Conservation (phyloP, 192 early-diverging fungal species). For the Coemansia guatemalensis region DNA sequence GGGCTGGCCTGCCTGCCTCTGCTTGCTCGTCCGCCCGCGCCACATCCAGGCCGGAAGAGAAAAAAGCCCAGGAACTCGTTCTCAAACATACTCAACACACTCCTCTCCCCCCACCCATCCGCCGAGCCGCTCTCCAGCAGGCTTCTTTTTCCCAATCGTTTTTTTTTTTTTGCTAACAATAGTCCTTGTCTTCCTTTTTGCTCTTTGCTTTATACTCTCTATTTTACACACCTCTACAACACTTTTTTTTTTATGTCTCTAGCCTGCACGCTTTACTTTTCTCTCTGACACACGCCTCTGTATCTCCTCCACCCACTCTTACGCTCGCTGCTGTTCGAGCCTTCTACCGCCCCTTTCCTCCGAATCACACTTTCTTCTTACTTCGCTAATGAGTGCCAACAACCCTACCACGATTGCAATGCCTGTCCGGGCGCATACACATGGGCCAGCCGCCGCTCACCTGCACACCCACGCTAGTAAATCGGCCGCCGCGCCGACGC, state of each 20-base stretch:
- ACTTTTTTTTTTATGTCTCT: slow-evolving; percentile 5
- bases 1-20: no score
- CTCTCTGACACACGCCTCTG: slow-evolving; percentile 3
- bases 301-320: not conserved
- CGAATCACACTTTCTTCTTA: not conserved
- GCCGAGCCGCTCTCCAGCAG: no score
- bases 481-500: slow-evolving; percentile 16
- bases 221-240: slow-evolving; percentile 2
- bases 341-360: not conserved
- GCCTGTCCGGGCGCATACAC: slow-evolving; percentile 47
- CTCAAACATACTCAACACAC: no score
- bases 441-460: slow-evolving; percentile 26
- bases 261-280: not conserved
- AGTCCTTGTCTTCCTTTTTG: slow-evolving; percentile 9
- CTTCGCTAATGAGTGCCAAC: slow-evolving; percentile 18
- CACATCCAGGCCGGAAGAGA: no score
- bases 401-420: slow-evolving; percentile 29
- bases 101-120: no score
- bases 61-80: no score
- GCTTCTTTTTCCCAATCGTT: slow-evolving; percentile 1
- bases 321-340: not conserved
- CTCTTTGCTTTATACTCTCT: slow-evolving; percentile 12
- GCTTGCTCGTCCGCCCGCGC: no score
- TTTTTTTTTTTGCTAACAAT: slow-evolving; percentile 7
- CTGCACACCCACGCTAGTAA: slow-evolving; percentile 25